Conservation (phyloP, 2,329 filamentous ascomycete species). For the Rhexocercosporidium sp. region DNA sequence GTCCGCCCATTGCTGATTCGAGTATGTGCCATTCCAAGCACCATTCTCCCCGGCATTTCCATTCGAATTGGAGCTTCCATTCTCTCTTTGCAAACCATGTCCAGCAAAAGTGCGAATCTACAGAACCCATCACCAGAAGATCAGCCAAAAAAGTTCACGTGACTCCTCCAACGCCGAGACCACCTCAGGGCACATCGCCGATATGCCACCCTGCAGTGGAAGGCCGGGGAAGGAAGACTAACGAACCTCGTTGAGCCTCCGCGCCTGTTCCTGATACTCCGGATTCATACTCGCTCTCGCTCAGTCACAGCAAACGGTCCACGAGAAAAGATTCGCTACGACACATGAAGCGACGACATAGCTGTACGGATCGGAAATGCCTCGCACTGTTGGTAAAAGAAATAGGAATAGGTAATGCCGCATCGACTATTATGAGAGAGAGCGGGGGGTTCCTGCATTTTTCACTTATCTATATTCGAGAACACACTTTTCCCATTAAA, state of each 20-base stretch:
- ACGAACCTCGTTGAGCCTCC: constrained; percentile 11
- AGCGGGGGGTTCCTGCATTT: too few species aligned
- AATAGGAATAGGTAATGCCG: too few species aligned
- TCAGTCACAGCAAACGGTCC: not conserved
- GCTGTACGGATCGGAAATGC: not conserved
- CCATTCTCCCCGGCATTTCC: not conserved
- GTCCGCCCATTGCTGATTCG: constrained; percentile 7
- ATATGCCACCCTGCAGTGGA: too few species aligned
- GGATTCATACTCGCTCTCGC: constrained; percentile 3
- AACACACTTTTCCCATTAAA: not conserved
- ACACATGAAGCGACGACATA: not conserved
- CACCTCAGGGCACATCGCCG: too few species aligned
- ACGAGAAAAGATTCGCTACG: too few species aligned
- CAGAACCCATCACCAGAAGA: not conserved
- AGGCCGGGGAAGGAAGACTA: too few species aligned
- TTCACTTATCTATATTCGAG: not conserved
- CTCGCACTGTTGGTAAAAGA: too few species aligned
- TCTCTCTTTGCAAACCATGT: constrained; percentile 3
- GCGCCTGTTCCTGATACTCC: constrained; percentile 9
- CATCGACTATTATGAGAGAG: too few species aligned
- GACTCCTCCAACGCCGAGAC: not conserved
- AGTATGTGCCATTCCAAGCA: not conserved
- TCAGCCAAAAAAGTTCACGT: constrained; percentile 5
- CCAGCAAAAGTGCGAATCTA: constrained; percentile 4
- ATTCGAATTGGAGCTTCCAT: not conserved